Percentiles rank a stretch among this genome's conserved stretches.
Evolutionary conservation across 177 flowering plant genomes (phyloP).

Genomic region (Tripterygium wilfordii): DNA sequence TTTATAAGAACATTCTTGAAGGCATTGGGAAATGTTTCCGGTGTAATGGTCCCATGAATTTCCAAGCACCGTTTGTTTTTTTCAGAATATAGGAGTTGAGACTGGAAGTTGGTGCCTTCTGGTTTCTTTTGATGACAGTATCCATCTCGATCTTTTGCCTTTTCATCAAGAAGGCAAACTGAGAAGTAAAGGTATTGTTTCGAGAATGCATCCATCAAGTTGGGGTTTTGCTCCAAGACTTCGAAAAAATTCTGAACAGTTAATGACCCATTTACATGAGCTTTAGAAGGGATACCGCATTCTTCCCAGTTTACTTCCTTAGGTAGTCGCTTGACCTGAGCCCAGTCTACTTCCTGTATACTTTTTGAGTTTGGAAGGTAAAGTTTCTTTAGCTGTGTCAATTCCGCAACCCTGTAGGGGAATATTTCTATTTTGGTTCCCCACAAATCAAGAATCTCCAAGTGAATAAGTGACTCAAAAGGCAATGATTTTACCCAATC

Average conservation of each 20-base stretch:
- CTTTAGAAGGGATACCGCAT: background rate
- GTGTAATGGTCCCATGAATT: conserved; percentile 16
- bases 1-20: conserved; percentile 5
- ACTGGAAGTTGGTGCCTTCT: conserved; percentile 3
- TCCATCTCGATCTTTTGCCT: no score
- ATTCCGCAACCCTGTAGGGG: conserved; percentile 13
- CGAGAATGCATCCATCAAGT: no score
- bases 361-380: conserved; percentile 8
- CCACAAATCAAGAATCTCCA: conserved; percentile 13
- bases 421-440: conserved; percentile 8
- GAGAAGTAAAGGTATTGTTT: no score
- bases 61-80: conserved; percentile 7
- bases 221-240: no score
- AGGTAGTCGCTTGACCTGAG: background rate
- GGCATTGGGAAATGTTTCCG: conserved; percentile 3
- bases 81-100: background rate
- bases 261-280: no score
- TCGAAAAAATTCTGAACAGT: no score
- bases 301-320: background rate
- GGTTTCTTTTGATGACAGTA: background rate
- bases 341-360: background rate
- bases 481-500: background rate
- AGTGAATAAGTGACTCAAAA: conserved; percentile 3
- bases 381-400: conserved; percentile 11
- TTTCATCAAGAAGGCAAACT: no score